Evolutionary conservation across 1,139 yeast species (phyloP), one percentile per base, ranked within the genome.

Genomic region (Hanseniaspora uvarum): DNA sequence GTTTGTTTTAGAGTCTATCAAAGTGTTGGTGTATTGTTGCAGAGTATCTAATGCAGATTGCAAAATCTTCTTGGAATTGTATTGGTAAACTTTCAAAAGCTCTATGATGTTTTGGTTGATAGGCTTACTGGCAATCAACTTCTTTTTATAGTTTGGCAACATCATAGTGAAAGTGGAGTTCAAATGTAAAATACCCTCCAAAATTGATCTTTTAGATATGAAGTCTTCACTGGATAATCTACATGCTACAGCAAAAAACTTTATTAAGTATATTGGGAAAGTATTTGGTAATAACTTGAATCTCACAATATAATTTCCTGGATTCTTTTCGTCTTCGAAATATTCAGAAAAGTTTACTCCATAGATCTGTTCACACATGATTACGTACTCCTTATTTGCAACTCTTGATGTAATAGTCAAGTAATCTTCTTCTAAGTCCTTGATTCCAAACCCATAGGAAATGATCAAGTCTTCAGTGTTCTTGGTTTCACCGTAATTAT

Each of bases 401-500:
- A 75, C 66, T 62, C 71, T 80, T 59, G 79, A 71, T 60, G 76
- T 78, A 54, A 79, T 69, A 2, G 86, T 81, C 2, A 85, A 77
- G 1, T 76, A 68, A 60, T 88, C 95, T 46, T 78, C 76, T 1
- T 66, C 64, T 34, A 69, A 67, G 44, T 75, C 71, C 24, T 75
- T 75, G 7, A 81, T 58, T 21, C 81, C 76, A 65, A 87, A 87
- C 0, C 96, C 96, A 58, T 76, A 77, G 0, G 73, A 75, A 58
- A 75, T 61, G 30, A 77, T 57, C 31, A 70, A 71, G 60, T 87
- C 95, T 61, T 85, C 88, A 62, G 86, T 87, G 1, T 92, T 83
- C 64, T 86, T 87, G 19, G 50, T 33, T 56, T 83, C 78, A 3
- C 96, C 96, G 64, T 88, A 88, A 65, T 87, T 88, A 63, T 88